Evolutionary conservation across 208 protist genomes (phyloP).

Genomic region (Angomonas desouzai): DNA sequence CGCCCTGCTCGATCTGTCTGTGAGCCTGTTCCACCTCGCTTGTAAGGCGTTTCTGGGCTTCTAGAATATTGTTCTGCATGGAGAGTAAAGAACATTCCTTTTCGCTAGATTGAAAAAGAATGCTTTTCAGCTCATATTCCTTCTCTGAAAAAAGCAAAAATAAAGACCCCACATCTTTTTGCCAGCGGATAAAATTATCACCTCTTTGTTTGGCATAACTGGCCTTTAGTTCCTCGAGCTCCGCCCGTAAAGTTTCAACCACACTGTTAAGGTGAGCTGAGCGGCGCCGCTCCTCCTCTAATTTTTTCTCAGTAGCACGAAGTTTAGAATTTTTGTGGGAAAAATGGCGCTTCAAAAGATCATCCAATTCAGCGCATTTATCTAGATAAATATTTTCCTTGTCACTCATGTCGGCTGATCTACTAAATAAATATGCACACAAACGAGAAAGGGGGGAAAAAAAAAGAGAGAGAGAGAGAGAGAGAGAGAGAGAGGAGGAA

Average conservation of each 20-base stretch:
- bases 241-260: background rate
- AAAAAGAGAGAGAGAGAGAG: constrained; percentile 12
- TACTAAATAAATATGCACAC: too few species aligned
- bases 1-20: background rate
- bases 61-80: background rate
- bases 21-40: background rate
- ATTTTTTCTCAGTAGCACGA: constrained; percentile 15
- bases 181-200: background rate
- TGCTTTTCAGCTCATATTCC: background rate
- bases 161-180: background rate
- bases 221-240: background rate
- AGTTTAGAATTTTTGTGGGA: constrained; percentile 24
- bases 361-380: constrained; percentile 31
- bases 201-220: background rate
- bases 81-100: background rate
- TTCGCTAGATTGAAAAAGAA: background rate
- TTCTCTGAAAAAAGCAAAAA: background rate
- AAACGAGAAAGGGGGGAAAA: constrained; percentile 3
- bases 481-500: background rate
- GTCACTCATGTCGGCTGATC: too few species aligned
- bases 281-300: constrained; percentile 6
- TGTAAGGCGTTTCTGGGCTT: background rate
- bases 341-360: constrained; percentile 27
- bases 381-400: constrained; percentile 14
- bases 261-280: background rate